A percentile compares a stretch with the other conserved stretches of the same genome.
phyloP scores from a whole-genome alignment of 1,284 basidiomycete species.

The Taiwanofungus camphoratus region DNA sequence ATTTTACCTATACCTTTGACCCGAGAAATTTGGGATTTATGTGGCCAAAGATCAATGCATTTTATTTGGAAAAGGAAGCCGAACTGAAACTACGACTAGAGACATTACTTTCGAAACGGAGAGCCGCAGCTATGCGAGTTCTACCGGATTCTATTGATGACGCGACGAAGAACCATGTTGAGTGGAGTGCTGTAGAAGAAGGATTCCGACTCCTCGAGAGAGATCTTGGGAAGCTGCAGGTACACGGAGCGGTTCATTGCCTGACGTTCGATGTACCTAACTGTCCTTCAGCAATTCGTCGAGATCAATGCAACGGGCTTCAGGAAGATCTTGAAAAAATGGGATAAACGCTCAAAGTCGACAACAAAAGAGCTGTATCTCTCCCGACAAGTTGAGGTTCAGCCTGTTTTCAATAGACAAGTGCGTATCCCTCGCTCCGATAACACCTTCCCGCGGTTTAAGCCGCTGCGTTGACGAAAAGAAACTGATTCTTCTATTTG shows the following conservation, averaged over 20 bases:
- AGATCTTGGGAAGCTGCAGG: constrained; percentile 95
- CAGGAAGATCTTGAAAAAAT: constrained; percentile 98
- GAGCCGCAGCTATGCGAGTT: constrained; percentile 71
- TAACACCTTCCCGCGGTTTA: too few relatives aligned
- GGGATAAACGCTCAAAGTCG: constrained; percentile 95
- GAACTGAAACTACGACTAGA: constrained; percentile 90
- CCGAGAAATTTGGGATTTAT: constrained; percentile 3
- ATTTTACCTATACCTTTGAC: not conserved
- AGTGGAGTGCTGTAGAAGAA: constrained; percentile 93
- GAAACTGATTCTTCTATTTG: not conserved
- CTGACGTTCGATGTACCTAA: too few relatives aligned
- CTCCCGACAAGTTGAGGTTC: constrained; percentile 95
- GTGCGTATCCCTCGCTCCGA: constrained; percentile 33
- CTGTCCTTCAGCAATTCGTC: constrained; percentile 76
- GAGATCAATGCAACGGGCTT: constrained; percentile 98
- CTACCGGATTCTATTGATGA: constrained; percentile 57
- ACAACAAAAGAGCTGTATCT: constrained; percentile 96
- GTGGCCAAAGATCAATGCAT: constrained; percentile 79
- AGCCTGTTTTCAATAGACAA: constrained; percentile 97
- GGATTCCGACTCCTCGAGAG: constrained; percentile 94
- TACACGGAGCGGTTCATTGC: too few relatives aligned
- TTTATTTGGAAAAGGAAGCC: constrained; percentile 97
- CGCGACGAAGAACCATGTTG: constrained; percentile 63
- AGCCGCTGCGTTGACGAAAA: too few relatives aligned
- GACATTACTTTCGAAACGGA: constrained; percentile 90